Evolutionary conservation across 768 basidiomycete species (phyloP).

Genomic region (Melanogaster broomeanus): DNA sequence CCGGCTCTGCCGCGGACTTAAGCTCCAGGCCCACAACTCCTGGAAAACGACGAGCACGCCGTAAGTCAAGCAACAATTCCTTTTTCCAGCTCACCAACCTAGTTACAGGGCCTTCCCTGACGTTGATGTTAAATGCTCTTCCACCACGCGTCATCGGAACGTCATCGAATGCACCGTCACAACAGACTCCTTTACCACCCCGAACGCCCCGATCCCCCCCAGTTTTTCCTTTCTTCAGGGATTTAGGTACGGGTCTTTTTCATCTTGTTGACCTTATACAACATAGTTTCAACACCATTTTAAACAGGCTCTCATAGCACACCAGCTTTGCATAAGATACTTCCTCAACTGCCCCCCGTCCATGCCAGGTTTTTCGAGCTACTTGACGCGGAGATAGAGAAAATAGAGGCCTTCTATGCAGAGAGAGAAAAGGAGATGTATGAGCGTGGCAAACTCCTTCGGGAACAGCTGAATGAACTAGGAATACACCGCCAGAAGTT

Average conservation of each 20-base stretch:
- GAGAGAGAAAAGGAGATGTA: conserved; percentile 68
- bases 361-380: conserved; percentile 76
- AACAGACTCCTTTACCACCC: conserved; percentile 2
- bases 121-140: conserved; percentile 6
- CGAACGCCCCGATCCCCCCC: conserved; percentile 6
- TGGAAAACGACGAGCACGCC: neutral
- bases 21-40: neutral
- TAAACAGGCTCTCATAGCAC: conserved; percentile 15
- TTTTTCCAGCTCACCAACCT: neutral
- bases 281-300: neutral
- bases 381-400: conserved; percentile 78
- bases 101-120: conserved; percentile 13
- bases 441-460: conserved; percentile 46
- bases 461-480: conserved; percentile 74
- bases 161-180: conserved; percentile 13
- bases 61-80: conserved; percentile 8
- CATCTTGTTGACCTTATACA: neutral
- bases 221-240: conserved; percentile 1
- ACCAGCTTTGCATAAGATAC: conserved; percentile 46
- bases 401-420: conserved; percentile 82
- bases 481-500: conserved; percentile 63
- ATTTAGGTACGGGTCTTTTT: conserved; percentile 12
- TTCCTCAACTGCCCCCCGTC: conserved; percentile 55
- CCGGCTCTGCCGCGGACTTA: no score
- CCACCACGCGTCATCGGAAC: conserved; percentile 7